Evolutionary conservation across 2,329 filamentous ascomycete genomes (phyloP), one percentile per base, ranked within the genome.

Genomic region (Massarina eburnea): DNA sequence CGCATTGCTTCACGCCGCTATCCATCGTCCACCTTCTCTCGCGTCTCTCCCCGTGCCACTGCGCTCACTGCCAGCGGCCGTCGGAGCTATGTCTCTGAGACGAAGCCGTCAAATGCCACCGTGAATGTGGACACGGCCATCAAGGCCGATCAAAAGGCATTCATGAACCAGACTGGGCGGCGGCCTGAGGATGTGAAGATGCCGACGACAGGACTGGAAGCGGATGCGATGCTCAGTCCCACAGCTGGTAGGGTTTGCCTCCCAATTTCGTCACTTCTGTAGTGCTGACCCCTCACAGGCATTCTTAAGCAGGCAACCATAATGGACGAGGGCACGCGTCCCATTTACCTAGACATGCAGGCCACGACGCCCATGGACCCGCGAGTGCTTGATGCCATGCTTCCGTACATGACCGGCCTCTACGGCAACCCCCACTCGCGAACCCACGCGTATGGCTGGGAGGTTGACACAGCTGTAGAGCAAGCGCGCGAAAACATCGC

Each of bases 261-360:
- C 33, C 29, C 36, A 35, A 33, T 41, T 12, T 26, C 46, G 32
- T 29, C 43, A 35, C 42, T 43, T 32, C 39, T 35, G 35, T 36
- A 32, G 45, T 42, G 46, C 48, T 67, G 42, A 68, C 49, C 17
- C 4, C 3, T 26, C 17, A 2, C 48, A 80, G 88, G 88, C 55
- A 86, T 96, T 36, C 77, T 99, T 51, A 95, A 94, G 76, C 87
- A 96, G 70, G 92, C 91, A 8, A 91, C 90, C 10, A 79, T 96
- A 54, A 89, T 97, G 86, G 91, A 96, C 58, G 85, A 95, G 71
- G 94, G 94, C 47, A 86, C 89, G 51, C 81, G 94, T 48, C 94
- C 94, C 30, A 97, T 99, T 67, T 99, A 99, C 64, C 85, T 99
- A 43, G 94, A 99, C 68, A 96, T 96, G 86, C 94, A 99, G 74